Base-by-base conservation (phyloP, 495 filamentous ascomycete species). In the Pyrenula massariospora region DNA sequence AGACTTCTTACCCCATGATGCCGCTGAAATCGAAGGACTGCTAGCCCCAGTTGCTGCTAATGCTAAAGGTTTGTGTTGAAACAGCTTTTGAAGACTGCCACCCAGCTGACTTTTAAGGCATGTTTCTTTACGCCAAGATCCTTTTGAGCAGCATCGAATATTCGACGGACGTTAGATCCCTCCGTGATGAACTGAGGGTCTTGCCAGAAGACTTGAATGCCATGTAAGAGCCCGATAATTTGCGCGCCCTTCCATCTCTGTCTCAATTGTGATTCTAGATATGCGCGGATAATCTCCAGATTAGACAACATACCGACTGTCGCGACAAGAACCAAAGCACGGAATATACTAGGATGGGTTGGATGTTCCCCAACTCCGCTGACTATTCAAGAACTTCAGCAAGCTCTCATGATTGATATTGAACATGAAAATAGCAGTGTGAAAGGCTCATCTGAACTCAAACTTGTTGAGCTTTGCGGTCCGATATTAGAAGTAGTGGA, bases 331-430 rank as follows among this genome's bases (percentile, higher is more conserved):
- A 54, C 60, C n/a, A 58, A 62, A 58, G 61, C 61, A 11, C 42
- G 65, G 56, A 66, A 58, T 50, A 24, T 67, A 12, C 51, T 67
- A 22, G 65, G 65, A 23, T 67, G 65, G 65, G 54, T 67, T 53
- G 65, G 62, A 23, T 61, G 62, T 48, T 57, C 62, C 24, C 48
- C 53, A 21, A 36, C 52, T 24, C 59, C 65, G 10, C 55, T 67
- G 23, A 67, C 65, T 15, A 56, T 59, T 53, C 53, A 64, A 19
- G 65, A 67, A 55, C 50, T 66, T 22, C 55, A 66, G 50, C 65
- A 67, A 66, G 65, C 65, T 25, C 50, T 67, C 21, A 20, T 50
- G 12, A 47, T 67, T 25, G 42, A 42, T 24, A 22, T 58, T 19
- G 60, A 60, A 24, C 22, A 60, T 24, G 36, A 25, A 12, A 58